phyloP scores from a whole-genome alignment of 2,329 filamentous ascomycete genomes.

The Sporothrix mexicana region DNA sequence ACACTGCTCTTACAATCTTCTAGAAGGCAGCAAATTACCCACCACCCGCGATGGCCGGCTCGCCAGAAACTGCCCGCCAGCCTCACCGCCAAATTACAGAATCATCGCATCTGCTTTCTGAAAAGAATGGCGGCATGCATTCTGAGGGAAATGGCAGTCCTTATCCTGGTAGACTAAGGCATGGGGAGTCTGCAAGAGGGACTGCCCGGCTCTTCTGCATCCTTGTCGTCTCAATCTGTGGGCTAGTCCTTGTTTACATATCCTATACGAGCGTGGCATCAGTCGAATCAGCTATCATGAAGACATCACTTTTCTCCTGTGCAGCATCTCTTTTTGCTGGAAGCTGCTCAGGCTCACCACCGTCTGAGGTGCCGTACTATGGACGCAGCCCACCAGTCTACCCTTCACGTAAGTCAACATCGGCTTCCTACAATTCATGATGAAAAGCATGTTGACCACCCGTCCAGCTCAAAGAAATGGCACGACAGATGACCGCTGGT shows the following conservation, averaged over 20 bases:
- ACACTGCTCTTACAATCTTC: not conserved
- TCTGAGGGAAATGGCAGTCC: too few species aligned
- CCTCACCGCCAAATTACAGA: slow-evolving; percentile 15
- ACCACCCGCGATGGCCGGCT: slow-evolving; percentile 19
- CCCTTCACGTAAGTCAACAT: slow-evolving; percentile 42
- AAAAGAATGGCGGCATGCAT: not conserved
- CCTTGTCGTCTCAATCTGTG: not conserved
- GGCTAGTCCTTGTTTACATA: not conserved
- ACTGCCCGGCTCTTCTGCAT: not conserved
- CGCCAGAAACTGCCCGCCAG: slow-evolving; percentile 10
- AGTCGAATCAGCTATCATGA: not conserved
- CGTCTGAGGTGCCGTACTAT: slow-evolving; percentile 44
- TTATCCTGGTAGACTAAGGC: not conserved
- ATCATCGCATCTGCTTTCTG: not conserved
- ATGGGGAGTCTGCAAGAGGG: not conserved
- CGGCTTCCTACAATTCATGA: not conserved
- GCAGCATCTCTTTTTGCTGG: slow-evolving; percentile 11
- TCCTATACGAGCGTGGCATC: not conserved
- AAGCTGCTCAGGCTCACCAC: slow-evolving; percentile 5
- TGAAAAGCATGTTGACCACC: not conserved
- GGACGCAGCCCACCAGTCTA: slow-evolving; percentile 47
- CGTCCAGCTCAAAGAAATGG: slow-evolving; percentile 42
- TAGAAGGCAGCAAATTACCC: slow-evolving; percentile 9
- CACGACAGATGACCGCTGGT: slow-evolving; percentile 44
- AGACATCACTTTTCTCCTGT: slow-evolving; percentile 14